These are phyloP conservation scores for Misopates orontium DNA, from an alignment of 257 asterid genomes.

Conservation along the genomic window DNA sequence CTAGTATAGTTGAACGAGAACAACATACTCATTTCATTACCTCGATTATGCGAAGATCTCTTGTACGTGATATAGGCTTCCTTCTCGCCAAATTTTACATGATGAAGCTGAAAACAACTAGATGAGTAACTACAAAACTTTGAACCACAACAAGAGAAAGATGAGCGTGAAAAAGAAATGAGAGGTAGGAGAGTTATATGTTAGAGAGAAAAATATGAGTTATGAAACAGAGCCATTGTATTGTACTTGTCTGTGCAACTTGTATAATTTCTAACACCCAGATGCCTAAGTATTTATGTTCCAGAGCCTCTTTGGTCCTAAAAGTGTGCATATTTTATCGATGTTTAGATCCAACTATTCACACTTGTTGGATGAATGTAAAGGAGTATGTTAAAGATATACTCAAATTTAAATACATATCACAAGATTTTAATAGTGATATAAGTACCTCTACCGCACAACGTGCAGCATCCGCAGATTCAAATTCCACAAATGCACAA, in stretches of 20 bases:
- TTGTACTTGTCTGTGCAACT: no score
- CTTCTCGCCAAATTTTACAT: slow-evolving; percentile 41
- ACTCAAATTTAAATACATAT: no score
- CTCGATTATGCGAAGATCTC: slow-evolving; percentile 30
- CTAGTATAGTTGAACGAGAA: background rate
- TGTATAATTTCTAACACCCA: no score
- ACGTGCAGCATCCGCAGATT: slow-evolving; percentile 51
- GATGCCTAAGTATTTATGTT: no score
- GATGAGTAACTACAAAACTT: background rate
- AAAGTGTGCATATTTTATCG: no score
- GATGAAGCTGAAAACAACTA: slow-evolving; percentile 43
- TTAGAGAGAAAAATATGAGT: no score
- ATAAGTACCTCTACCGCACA: slow-evolving; percentile 59
- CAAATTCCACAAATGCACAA: slow-evolving; percentile 74
- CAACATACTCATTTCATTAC: slow-evolving; percentile 37
- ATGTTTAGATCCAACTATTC: no score
- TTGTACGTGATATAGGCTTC: slow-evolving; percentile 46
- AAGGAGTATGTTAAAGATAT: no score
- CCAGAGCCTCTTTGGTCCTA: no score
- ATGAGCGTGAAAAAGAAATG: background rate
- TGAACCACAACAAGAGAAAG: background rate
- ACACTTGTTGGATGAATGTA: no score
- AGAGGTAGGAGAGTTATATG: background rate
- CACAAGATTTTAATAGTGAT: background rate
- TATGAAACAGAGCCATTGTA: no score